Base-by-base conservation (phyloP, 1,139 yeast genomes). In the Lizanozyma gosingica region DNA sequence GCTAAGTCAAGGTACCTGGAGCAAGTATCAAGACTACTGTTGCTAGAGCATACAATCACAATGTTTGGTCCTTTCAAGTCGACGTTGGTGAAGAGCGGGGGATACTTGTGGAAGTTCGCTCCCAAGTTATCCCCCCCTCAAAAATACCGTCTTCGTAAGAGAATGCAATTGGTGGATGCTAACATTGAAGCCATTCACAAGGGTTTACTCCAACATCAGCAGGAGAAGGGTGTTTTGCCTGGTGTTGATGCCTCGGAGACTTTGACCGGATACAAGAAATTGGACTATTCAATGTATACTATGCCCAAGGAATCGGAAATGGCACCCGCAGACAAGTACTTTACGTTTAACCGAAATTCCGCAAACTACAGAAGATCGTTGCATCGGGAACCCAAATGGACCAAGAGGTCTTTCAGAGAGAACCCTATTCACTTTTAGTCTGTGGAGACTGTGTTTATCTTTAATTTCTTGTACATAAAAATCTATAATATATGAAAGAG, bases 361-460 rank as follows among this genome's bases (percentile, higher is more conserved):
- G 77, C 73, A 54, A 81, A 81, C 27, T 92, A 90, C 63, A 78
- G 98, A 66, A 92, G 88, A 65, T 80, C 94, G 48, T 79, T 85
- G 18, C 97, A 92, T 58, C 77, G 66, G 59, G 83, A 82, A 32
- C 95, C 95, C 16, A 84, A 86, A 55, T 87, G 95, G 94, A 90
- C 97, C 42, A 86, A 83, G 64, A 60, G 78, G 47, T 79, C 95
- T 14, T 74, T 83, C 59, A 79, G 97, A 66, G 78, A 74, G 43
- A 83, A 85, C 55, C 97, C 97, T 37, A 73, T 76, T 47, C 76
- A 84, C 59, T 86, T 81, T 62, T 88, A 71, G 57, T 18, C 27
- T 40, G 40, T 41, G 39, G 37, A 41, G 38, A 41, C 34, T 33
- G 27, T 15, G 22, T 39, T 37, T 35, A 8, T 18, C n/a, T n/a